Evolutionary conservation across 805 yeast genomes (phyloP).

Genomic region (Wickerhamiella nectarea): DNA sequence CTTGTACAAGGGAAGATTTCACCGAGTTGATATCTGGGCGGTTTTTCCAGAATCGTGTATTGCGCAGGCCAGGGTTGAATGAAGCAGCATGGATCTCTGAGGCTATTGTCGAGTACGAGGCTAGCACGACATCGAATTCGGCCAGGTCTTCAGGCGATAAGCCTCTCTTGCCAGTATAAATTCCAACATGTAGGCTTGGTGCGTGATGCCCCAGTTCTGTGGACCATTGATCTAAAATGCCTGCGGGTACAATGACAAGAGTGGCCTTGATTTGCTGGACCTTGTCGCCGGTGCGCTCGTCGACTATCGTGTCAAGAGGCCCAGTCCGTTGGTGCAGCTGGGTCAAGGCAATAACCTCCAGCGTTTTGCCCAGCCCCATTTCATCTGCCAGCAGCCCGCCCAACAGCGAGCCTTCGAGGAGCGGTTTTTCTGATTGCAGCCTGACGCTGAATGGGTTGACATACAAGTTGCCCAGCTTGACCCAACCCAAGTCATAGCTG

Average conservation of each 20-base stretch:
- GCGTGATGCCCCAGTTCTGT: slow-evolving; percentile 52
- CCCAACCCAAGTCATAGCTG: slow-evolving; percentile 18
- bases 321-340: slow-evolving; percentile 41
- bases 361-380: slow-evolving; percentile 95
- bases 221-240: slow-evolving; percentile 77
- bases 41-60: slow-evolving; percentile 17
- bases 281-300: slow-evolving; percentile 31
- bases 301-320: slow-evolving; percentile 14
- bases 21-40: slow-evolving; percentile 13
- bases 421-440: slow-evolving; percentile 3
- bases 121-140: slow-evolving; percentile 62
- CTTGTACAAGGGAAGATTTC: slow-evolving; percentile 59
- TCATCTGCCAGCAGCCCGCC: slow-evolving; percentile 77
- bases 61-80: slow-evolving; percentile 44
- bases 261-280: slow-evolving; percentile 52
- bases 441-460: slow-evolving; percentile 20
- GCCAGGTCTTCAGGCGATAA: slow-evolving; percentile 40
- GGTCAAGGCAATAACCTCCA: slow-evolving; percentile 61
- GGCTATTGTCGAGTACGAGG: slow-evolving; percentile 61
- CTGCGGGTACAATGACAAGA: slow-evolving; percentile 70
- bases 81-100: slow-evolving; percentile 67
- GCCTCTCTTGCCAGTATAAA: slow-evolving; percentile 45
- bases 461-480: slow-evolving; percentile 17
- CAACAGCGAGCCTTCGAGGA: neutral
- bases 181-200: slow-evolving; percentile 45